Evolutionary conservation across 1,284 basidiomycete species (phyloP).

Genomic region (Meira miltonrushii): DNA sequence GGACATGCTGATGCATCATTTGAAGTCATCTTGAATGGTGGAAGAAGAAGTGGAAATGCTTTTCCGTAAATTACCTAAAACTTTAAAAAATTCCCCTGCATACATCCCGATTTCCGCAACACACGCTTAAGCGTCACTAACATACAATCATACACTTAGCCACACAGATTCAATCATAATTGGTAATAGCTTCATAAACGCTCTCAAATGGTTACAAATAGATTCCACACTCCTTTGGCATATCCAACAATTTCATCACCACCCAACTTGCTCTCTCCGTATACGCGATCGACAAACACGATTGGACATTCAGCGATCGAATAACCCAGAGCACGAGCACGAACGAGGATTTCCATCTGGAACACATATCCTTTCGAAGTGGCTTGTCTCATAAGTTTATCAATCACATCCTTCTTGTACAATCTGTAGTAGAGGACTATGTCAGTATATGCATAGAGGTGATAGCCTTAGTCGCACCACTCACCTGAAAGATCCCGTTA

Average conservation of each 20-base stretch:
- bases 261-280: slow-evolving; percentile 83
- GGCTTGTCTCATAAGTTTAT: slow-evolving; percentile 73
- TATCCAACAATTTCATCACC: slow-evolving; percentile 84
- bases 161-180: too few relatives aligned
- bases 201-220: slow-evolving; percentile 54
- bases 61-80: too few relatives aligned
- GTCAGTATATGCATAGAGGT: neutral
- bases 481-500: slow-evolving; percentile 34
- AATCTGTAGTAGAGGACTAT: slow-evolving; percentile 58
- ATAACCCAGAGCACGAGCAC: slow-evolving; percentile 74
- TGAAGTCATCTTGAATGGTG: too few relatives aligned
- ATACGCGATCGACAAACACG: slow-evolving; percentile 86
- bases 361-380: slow-evolving; percentile 86
- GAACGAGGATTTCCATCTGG: slow-evolving; percentile 96
- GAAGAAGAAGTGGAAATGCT: too few relatives aligned
- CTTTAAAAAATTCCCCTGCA: too few relatives aligned
- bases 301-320: slow-evolving; percentile 83
- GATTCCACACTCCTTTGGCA: slow-evolving; percentile 73
- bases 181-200: too few relatives aligned
- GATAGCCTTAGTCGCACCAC: slow-evolving; percentile 56
- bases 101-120: too few relatives aligned
- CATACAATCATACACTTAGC: too few relatives aligned
- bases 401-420: slow-evolving; percentile 70
- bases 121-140: too few relatives aligned
- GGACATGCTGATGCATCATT: slow-evolving; percentile 61